Evolutionary conservation across 768 basidiomycete species (phyloP), one percentile per base, ranked within the genome.

Genomic region (Rhizopogon roseolus): DNA sequence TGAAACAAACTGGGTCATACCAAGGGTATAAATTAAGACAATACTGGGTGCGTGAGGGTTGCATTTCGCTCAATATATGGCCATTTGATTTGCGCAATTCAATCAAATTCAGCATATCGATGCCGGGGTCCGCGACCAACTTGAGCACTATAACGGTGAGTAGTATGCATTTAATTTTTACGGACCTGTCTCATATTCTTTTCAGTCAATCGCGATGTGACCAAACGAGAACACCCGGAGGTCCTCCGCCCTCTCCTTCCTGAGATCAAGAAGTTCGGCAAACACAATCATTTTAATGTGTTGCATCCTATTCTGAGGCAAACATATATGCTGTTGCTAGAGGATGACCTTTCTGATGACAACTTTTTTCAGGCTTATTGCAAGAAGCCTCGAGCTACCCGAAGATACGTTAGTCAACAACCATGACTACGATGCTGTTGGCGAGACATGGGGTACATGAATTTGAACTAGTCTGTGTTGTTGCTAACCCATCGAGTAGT

Each of bases 71-170:
- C 37, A 16, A 38, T 5, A 16, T 16, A 38, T 14, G 13, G 13
- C 2, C 14, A 5, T 38, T 38, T 32, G 29, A 32, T 22, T 22
- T 22, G 22, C 2, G 10, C 29, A 32, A 38, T 14, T 37, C 14
- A 13, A 16, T 37, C 37, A 14, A 19, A 25, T 11, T 19, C 50
- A 87, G 84, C 79, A 81, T 44, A 79, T 86, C 43, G 81, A 80
- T 41, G 76, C 74, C 7, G 85, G 85, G 5, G 78, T 86, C 19
- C 74, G 66, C 16, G 85, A 86, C 60, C 82, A 85, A 57, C 59
- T 85, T 13, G 85, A 86, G 60, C 72, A 79, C 45, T 86, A 86
- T 60, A 81, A 80, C 57, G 72, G 85, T 86, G 54, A 54, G 77
- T 58, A 3, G 5, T 2, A 38, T 38, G 37, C 1, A 38, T 6